Evolutionary conservation across 495 filamentous ascomycete species (phyloP).

Genomic region (Cladorrhinum samala): DNA sequence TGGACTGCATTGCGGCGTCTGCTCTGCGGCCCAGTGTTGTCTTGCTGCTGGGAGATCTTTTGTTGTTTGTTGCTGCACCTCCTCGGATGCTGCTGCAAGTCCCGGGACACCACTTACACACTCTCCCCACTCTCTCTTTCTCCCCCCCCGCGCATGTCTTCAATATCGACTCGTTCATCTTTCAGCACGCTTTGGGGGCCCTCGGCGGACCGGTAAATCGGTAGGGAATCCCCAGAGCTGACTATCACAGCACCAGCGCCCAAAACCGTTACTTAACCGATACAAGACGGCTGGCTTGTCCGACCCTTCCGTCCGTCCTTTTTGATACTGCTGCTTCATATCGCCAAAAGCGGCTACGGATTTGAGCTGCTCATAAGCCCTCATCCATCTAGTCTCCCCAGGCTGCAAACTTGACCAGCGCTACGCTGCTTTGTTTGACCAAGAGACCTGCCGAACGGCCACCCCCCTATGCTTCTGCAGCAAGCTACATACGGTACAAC

Average conservation of each 20-base stretch:
- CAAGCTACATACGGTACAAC: slow-evolving; percentile 7
- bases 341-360: slow-evolving; percentile 16
- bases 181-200: slow-evolving; percentile 11
- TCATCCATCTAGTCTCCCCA: neutral
- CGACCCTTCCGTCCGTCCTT: neutral
- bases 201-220: slow-evolving; percentile 6
- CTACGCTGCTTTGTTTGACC: slow-evolving; percentile 4
- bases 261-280: neutral
- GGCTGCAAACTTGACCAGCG: slow-evolving; percentile 14
- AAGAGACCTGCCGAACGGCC: slow-evolving; percentile 20
- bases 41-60: slow-evolving; percentile 23
- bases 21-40: slow-evolving; percentile 25
- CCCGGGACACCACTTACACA: slow-evolving; percentile 2
- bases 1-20: slow-evolving; percentile 29
- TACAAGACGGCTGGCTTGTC: neutral
- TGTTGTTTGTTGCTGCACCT: slow-evolving; percentile 25
- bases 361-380: neutral
- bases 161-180: slow-evolving; percentile 12
- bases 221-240: slow-evolving; percentile 4
- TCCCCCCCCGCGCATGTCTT: slow-evolving; percentile 9
- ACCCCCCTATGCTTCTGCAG: slow-evolving; percentile 24
- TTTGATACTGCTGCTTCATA: slow-evolving; percentile 1
- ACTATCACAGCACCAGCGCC: neutral
- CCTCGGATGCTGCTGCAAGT: slow-evolving; percentile 16
- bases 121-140: no score